Percentiles rank a stretch among this genome's conserved stretches.
Conservation (phyloP, 306 rosid species). For the Alnus rubra region DNA sequence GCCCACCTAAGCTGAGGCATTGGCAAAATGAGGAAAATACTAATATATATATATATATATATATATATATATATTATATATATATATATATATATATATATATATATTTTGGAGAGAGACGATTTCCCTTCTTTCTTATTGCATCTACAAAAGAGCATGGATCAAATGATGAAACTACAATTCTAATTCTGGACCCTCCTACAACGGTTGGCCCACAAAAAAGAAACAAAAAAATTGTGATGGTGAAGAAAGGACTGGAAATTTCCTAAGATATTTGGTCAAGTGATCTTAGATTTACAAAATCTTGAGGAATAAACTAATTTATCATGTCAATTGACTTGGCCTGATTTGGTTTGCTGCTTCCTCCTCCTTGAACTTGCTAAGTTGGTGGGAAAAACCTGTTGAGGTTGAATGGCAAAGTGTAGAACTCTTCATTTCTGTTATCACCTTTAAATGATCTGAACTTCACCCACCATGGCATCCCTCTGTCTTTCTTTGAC, state of each 20-base stretch:
- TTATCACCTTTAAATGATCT: constrained; percentile 91
- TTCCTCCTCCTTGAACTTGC: background rate
- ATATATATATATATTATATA: no score
- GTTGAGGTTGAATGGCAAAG: constrained; percentile 92
- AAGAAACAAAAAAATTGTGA: constrained; percentile 5
- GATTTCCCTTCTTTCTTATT: constrained; percentile 22
- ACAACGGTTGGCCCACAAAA: constrained; percentile 28
- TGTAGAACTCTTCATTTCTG: constrained; percentile 93
- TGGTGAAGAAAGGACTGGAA: constrained; percentile 2
- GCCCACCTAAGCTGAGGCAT: no score
- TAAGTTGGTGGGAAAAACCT: constrained; percentile 91
- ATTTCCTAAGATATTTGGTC: background rate
- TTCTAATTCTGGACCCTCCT: constrained; percentile 22
- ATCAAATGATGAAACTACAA: constrained; percentile 34
- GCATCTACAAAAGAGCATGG: constrained; percentile 42
- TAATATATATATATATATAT: no score
- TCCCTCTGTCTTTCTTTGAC: constrained; percentile 87
- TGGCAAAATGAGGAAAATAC: no score
- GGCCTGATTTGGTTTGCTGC: background rate
- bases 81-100: no score
- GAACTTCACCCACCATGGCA: constrained; percentile 99
- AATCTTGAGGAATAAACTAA: background rate
- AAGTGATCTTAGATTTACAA: background rate
- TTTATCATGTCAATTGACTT: constrained; percentile 2
- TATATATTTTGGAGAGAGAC: background rate